Conservation (phyloP, 179 eudicot genomes). For the Camellia oleifera region DNA sequence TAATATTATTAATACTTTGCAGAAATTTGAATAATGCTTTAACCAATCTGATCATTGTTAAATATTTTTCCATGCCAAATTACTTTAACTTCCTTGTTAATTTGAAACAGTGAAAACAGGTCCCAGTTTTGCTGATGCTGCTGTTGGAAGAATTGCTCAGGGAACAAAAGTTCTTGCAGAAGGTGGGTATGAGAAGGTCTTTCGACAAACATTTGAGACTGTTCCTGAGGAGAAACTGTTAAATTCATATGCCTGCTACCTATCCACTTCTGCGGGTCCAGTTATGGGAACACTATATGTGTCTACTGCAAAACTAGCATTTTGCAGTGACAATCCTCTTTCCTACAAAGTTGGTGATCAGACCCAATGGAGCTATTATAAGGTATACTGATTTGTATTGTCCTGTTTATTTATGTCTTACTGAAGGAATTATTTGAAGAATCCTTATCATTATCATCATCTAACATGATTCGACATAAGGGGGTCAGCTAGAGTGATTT, state of each 20-base stretch:
- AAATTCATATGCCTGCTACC: constrained; percentile 71
- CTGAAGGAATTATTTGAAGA: background rate
- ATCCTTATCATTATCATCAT: background rate
- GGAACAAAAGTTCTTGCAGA: constrained; percentile 79
- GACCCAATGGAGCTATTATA: constrained; percentile 74
- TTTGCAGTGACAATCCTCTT: constrained; percentile 86
- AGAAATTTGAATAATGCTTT: background rate
- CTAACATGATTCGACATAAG: background rate
- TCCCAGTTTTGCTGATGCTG: constrained; percentile 85
- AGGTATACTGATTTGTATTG: constrained; percentile 39
- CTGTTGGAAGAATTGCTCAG: constrained; percentile 81
- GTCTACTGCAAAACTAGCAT: constrained; percentile 76
- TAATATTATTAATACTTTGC: background rate
- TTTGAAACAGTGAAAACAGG: constrained; percentile 67
- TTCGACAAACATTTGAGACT: constrained; percentile 73
- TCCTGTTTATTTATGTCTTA: background rate
- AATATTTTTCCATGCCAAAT: background rate
- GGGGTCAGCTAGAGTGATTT: background rate
- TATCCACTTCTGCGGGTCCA: constrained; percentile 93
- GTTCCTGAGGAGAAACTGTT: constrained; percentile 69
- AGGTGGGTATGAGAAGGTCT: constrained; percentile 86
- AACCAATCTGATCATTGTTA: no score
- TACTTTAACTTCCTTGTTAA: background rate
- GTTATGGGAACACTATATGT: constrained; percentile 73
- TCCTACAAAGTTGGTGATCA: constrained; percentile 66